Conservation (phyloP, 345 rosid genomes). For the Clarkia xantiana region DNA sequence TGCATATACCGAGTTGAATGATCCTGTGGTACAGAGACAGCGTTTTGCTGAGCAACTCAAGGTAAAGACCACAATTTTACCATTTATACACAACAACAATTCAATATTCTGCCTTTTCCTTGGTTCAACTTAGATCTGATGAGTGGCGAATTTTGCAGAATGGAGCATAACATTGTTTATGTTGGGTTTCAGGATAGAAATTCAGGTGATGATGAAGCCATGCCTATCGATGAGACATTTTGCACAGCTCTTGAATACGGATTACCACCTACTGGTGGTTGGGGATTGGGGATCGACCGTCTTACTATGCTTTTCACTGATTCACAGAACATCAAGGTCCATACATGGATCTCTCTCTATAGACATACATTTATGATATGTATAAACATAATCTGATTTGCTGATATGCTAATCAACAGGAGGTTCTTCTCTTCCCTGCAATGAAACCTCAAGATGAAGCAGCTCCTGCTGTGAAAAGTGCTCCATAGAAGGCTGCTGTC, state of each 20-base stretch:
- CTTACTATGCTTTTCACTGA: slow-evolving; percentile 81
- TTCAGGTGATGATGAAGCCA: slow-evolving; percentile 96
- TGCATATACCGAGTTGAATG: slow-evolving; percentile 95
- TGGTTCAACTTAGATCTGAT: too few relatives aligned
- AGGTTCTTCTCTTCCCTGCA: slow-evolving; percentile 94
- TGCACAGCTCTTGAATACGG: slow-evolving; percentile 82
- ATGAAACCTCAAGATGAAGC: slow-evolving; percentile 92
- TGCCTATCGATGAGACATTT: slow-evolving; percentile 90
- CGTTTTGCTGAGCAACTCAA: slow-evolving; percentile 90
- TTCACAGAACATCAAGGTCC: slow-evolving; percentile 90
- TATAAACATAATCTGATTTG: neutral
- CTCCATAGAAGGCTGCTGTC: neutral
- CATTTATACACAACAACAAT: too few relatives aligned
- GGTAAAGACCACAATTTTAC: slow-evolving; percentile 18
- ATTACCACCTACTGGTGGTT: slow-evolving; percentile 90
- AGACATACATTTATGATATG: neutral
- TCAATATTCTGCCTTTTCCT: neutral
- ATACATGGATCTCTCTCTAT: slow-evolving; percentile 1
- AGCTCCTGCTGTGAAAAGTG: slow-evolving; percentile 40
- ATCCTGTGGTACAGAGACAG: slow-evolving; percentile 89
- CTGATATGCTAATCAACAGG: slow-evolving; percentile 25
- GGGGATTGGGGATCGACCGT: slow-evolving; percentile 93
- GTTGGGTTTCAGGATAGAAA: slow-evolving; percentile 49
- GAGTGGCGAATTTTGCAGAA: too few relatives aligned
- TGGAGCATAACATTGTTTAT: neutral